Base-by-base conservation (phyloP, 1,139 yeast species). In the Yamadazyma sp. region DNA sequence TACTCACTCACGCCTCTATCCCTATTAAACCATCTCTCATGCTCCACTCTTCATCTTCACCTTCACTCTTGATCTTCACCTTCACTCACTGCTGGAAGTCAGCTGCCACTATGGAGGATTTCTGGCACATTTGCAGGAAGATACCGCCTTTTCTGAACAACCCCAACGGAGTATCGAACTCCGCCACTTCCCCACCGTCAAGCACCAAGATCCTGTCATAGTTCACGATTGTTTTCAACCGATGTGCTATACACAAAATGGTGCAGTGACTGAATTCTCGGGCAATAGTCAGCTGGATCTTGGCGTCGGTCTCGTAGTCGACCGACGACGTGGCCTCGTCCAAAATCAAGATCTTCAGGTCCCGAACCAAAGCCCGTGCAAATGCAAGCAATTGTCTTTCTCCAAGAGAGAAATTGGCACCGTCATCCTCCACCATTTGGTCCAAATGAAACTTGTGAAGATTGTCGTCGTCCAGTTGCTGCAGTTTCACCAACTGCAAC, bases 281-380 rank as follows among this genome's bases (percentile, higher is more conserved):
- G 1, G 62, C 61, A 38, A 76, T 73, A 15, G 79, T 73, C 3
- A 55, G 51, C 48, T 75, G 81, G 40, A 75, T 75, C 48, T 64
- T 69, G 12, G 69, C 55, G 49, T 76, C 81, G 2, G 81, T 76
- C 47, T 72, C 77, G 47, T 73, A 75, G 53, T 76, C 81, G 35
- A 75, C 80, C n/a, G 77, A 71, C 1, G 80, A 73, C 0, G 81
- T 75, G 20, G 81, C 81, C 56, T 76, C 81, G 51, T 76, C 81
- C 45, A 76, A 58, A 39, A 76, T 64, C 45, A 76, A 62, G 38
- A 76, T 68, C 54, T 69, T 73, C 18, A 75, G 59, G 39, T 70
- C 61, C 33, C 76, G 61, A 15, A 75, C 75, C 50, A 76, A 61
- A 1, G 81, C 77, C 39, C 81, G 58, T 22, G 79, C 75, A 45